phyloP scores from a whole-genome alignment of 2,329 filamentous ascomycete genomes.

The Amauroascus verrucosus region DNA sequence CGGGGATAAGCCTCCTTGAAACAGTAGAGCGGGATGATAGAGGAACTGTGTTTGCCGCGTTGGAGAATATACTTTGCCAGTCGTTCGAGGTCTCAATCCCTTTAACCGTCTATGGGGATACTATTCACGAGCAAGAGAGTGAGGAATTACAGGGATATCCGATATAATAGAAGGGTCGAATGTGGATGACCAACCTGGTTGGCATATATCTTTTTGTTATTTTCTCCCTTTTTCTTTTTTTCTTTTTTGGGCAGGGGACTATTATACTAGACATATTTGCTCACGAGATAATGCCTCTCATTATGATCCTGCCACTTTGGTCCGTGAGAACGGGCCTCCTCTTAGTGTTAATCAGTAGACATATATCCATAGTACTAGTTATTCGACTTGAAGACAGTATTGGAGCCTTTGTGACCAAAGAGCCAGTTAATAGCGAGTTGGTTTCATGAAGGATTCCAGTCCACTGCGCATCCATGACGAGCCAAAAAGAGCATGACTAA shows the following conservation, averaged over 20 bases:
- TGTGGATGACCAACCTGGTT: neutral
- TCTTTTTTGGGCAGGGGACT: too few relatives aligned
- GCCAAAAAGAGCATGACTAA: neutral
- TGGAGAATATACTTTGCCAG: slow-evolving; percentile 70
- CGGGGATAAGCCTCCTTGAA: slow-evolving; percentile 55
- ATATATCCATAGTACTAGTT: too few relatives aligned
- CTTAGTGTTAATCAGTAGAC: too few relatives aligned
- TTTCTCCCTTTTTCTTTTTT: too few relatives aligned
- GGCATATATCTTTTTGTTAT: neutral
- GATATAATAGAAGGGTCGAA: slow-evolving; percentile 25
- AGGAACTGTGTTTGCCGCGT: slow-evolving; percentile 64
- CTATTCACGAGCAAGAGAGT: slow-evolving; percentile 35
- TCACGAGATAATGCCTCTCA: neutral
- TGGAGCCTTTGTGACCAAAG: too few relatives aligned
- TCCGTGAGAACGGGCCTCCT: neutral
- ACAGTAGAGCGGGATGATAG: slow-evolving; percentile 69
- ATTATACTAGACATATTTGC: neutral
- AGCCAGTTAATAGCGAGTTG: too few relatives aligned
- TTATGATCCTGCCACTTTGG: neutral
- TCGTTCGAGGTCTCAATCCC: slow-evolving; percentile 86
- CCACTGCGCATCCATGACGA: too few relatives aligned
- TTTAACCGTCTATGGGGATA: slow-evolving; percentile 62
- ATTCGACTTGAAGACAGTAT: too few relatives aligned
- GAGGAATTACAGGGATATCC: slow-evolving; percentile 34
- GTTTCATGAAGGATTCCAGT: too few relatives aligned